phyloP scores from a whole-genome alignment of 2,329 filamentous ascomycete species.

The Corynespora cassiicola region DNA sequence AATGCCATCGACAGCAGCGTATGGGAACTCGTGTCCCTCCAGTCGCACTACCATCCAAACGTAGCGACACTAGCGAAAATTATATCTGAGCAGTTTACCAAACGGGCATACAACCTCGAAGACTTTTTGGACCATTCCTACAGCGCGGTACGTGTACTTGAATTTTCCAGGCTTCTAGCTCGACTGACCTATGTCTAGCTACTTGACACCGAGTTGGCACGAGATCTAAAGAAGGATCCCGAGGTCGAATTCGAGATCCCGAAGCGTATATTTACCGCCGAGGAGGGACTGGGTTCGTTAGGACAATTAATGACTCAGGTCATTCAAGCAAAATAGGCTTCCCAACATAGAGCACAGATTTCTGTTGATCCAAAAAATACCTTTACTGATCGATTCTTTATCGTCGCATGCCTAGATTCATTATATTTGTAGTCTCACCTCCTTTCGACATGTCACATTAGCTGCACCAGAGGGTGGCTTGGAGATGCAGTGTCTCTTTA shows the following conservation, averaged over 20 bases:
- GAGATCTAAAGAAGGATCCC: conserved; percentile 83
- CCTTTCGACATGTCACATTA: too few species aligned
- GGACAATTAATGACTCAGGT: conserved; percentile 41
- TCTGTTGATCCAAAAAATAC: too few species aligned
- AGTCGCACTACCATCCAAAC: conserved; percentile 95
- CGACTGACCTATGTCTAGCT: conserved; percentile 62
- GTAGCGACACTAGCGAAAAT: conserved; percentile 94
- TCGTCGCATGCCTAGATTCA: too few species aligned
- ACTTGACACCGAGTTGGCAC: conserved; percentile 81
- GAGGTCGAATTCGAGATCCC: conserved; percentile 95
- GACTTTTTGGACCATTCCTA: conserved; percentile 98
- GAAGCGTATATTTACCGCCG: conserved; percentile 72
- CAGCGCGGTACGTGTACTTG: conserved; percentile 66
- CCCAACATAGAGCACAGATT: too few species aligned
- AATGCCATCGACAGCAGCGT: conserved; percentile 88
- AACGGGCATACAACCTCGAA: conserved; percentile 92
- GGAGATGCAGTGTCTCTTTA: too few species aligned
- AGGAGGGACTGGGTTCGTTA: conserved; percentile 37
- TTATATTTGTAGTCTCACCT: too few species aligned
- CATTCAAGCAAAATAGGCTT: conserved; percentile 32
- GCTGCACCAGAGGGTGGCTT: too few species aligned
- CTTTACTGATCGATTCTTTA: conserved; percentile 50
- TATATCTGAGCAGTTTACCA: conserved; percentile 95
- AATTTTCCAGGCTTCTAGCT: too few species aligned
- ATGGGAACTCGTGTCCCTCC: conserved; percentile 92